Evolutionary conservation across 257 asterid genomes (phyloP), one percentile per base, ranked within the genome.

Genomic region (Mitragyna speciosa): DNA sequence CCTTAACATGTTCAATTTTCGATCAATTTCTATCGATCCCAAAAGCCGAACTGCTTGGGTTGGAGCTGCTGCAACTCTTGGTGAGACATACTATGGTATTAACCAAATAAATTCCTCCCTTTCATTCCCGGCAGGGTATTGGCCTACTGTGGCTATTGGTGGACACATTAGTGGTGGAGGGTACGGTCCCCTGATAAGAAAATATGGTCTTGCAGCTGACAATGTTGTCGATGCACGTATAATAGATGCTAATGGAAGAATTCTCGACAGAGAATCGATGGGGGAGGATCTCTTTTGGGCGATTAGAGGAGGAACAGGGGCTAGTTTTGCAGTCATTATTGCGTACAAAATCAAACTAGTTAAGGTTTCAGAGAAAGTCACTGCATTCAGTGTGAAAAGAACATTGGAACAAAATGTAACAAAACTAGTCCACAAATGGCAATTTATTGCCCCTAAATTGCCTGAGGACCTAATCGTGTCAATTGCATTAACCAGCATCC

Each of bases 251-350:
- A 75, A 75, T 5, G 78, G 78, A 31, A 43, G 56, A 11, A 54
- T 54, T 59, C 78, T 49, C 36, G 78, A 75, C 61, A 19, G 76
- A 9, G 4, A 72, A 48, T 72, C 76, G 20, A 72, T 72, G 76
- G 76, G 76, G 36, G 78, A 75, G 52, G 78, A 75, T 39, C 31
- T 75, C 31, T 75, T 75, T 33, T 75, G 78, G 78, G 78, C 78
- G 0, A 54, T 56, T 30, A 7, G 78, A 75, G 78, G 78, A 30
- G 78, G 68, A 6, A 36, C 39, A 7, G 69, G 78, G 31, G 68
- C 78, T 20, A 59, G 56, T 52, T 75, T 75, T 36, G 78, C 49
- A 24, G 69, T 75, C 20, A 75, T 75, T 33, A 31, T 59, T 3
- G 68, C 48, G 4, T 75, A 43, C 58, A 61, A 61, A 64, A 12